Conservation (phyloP, 2,329 filamentous ascomycete species). For the Fusarium zealandicum region DNA sequence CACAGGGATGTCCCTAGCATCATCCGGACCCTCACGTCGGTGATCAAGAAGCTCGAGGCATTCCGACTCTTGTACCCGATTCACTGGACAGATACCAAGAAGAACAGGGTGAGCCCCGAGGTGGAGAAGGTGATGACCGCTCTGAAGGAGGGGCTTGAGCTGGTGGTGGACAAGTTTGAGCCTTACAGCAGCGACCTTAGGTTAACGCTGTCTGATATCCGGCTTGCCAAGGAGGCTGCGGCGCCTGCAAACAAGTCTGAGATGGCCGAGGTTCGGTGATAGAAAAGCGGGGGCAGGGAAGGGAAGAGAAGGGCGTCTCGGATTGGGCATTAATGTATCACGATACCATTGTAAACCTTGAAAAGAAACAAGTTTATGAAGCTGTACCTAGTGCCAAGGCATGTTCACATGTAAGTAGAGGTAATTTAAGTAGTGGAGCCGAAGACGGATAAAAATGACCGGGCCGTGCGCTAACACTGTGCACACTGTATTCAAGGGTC, state of each 20-base stretch:
- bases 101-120: constrained; percentile 63
- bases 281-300: constrained; percentile 1
- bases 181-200: constrained; percentile 75
- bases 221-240: constrained; percentile 74
- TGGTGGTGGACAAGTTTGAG: constrained; percentile 75
- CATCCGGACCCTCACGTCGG: constrained; percentile 73
- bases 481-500: constrained; percentile 10
- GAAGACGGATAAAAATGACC: not conserved
- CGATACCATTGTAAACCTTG: constrained; percentile 39
- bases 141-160: constrained; percentile 69
- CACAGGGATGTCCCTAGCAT: constrained; percentile 79
- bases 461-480: constrained; percentile 12
- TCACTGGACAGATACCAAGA: constrained; percentile 82
- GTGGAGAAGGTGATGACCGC: constrained; percentile 74
- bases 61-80: constrained; percentile 67
- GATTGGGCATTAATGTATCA: constrained; percentile 38
- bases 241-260: constrained; percentile 43
- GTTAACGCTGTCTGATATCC: constrained; percentile 73
- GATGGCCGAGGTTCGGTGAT: constrained; percentile 43
- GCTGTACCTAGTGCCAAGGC: no score
- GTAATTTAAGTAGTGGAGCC: constrained; percentile 2
- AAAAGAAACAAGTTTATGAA: no score
- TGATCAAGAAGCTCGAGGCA: constrained; percentile 72
- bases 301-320: constrained; percentile 7
- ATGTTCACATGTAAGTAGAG: constrained; percentile 5